A percentile compares a stretch with the other conserved stretches of the same genome.
Evolutionary conservation across 2,329 filamentous ascomycete genomes (phyloP).

Genomic region (Knufia petricola): DNA sequence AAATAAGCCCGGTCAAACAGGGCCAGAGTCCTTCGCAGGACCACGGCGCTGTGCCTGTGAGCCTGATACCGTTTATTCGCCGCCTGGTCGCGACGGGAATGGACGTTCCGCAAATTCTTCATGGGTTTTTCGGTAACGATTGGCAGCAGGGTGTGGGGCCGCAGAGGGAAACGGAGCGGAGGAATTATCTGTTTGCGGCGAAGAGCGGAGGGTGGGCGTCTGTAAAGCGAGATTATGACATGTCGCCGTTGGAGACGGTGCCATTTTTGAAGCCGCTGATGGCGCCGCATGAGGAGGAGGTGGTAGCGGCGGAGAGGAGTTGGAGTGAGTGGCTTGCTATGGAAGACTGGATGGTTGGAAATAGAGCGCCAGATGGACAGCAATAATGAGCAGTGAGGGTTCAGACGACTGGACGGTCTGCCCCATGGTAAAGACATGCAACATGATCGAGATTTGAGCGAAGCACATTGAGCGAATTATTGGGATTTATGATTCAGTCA

Average conservation of each 20-base stretch:
- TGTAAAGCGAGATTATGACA: slow-evolving; percentile 86
- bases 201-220: slow-evolving; percentile 85
- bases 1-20: slow-evolving; percentile 12
- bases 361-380: slow-evolving; percentile 49
- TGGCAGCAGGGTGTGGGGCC: slow-evolving; percentile 72
- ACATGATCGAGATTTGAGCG: too few species aligned
- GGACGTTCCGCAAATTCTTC: slow-evolving; percentile 74
- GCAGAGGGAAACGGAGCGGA: slow-evolving; percentile 77
- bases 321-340: slow-evolving; percentile 96
- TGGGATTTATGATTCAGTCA: too few species aligned
- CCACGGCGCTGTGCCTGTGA: slow-evolving; percentile 41
- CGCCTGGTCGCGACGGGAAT: slow-evolving; percentile 86
- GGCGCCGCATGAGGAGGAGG: slow-evolving; percentile 65
- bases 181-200: slow-evolving; percentile 90
- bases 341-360: slow-evolving; percentile 98
- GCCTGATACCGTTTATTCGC: slow-evolving; percentile 78
- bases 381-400: too few species aligned
- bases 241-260: slow-evolving; percentile 68
- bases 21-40: slow-evolving; percentile 13
- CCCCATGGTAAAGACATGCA: too few species aligned
- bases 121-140: slow-evolving; percentile 94
- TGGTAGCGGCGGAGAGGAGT: slow-evolving; percentile 66
- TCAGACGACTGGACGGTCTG: too few species aligned
- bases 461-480: too few species aligned
- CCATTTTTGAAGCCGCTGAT: slow-evolving; percentile 82